Percentiles rank a stretch among this genome's conserved stretches.
These are phyloP conservation scores for Starmerella floricola DNA, from an alignment of 805 yeast species.

Conservation along the genomic window DNA sequence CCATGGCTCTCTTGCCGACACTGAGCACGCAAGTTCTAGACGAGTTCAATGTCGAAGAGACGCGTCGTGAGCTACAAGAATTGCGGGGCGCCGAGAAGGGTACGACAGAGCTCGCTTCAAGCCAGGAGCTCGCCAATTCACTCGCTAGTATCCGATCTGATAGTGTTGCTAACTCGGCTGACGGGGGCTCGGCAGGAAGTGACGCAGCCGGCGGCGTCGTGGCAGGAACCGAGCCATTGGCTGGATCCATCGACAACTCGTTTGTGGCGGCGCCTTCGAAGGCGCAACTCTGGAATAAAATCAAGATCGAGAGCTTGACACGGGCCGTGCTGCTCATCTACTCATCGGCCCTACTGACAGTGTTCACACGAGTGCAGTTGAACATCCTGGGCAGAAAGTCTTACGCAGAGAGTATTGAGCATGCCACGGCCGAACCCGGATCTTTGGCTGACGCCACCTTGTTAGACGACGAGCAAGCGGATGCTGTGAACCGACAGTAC, in stretches of 20 bases:
- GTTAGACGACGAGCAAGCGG: conserved; percentile 25
- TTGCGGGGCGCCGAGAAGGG: conserved; percentile 32
- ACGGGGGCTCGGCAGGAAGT: no score
- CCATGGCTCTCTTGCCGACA: conserved; percentile 70
- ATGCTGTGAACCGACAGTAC: conserved; percentile 55
- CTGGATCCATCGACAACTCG: conserved; percentile 14
- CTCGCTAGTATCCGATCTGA: neutral
- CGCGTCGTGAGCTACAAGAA: conserved; percentile 56
- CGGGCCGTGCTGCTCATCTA: conserved; percentile 62
- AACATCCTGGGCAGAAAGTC: conserved; percentile 80
- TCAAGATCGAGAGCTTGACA: conserved; percentile 62
- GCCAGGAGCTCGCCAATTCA: conserved; percentile 6
- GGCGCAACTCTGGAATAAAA: conserved; percentile 69
- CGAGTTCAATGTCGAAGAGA: conserved; percentile 55
- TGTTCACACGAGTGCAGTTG: conserved; percentile 73
- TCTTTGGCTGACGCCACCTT: conserved; percentile 16
- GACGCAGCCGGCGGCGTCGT: no score
- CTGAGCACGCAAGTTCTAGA: conserved; percentile 52
- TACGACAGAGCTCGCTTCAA: neutral
- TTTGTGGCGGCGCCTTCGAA: conserved; percentile 35
- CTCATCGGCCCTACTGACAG: conserved; percentile 52
- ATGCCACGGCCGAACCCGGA: conserved; percentile 38
- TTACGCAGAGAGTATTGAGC: conserved; percentile 66
- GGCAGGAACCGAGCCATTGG: neutral
- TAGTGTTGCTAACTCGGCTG: no score